These are phyloP conservation scores for Lineolata rhizophorae DNA, from an alignment of 495 filamentous ascomycete genomes.

Conservation along the genomic window DNA sequence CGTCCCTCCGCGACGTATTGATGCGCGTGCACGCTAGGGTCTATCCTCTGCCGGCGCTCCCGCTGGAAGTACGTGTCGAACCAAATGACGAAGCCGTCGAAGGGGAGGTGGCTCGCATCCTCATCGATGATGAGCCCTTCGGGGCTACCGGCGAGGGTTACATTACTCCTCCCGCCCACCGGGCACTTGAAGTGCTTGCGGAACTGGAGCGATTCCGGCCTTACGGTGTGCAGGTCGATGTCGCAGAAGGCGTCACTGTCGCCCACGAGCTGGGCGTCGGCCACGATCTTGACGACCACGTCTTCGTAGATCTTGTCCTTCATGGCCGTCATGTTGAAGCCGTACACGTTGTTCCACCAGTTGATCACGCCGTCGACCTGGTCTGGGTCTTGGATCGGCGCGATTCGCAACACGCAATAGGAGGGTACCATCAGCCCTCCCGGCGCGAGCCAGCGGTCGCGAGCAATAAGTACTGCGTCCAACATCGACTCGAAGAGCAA, in stretches of 20 bases:
- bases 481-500: conserved; percentile 90
- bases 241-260: conserved; percentile 29
- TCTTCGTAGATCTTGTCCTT: conserved; percentile 27
- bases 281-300: conserved; percentile 28
- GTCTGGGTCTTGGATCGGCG: conserved; percentile 68
- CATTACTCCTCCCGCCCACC: no score
- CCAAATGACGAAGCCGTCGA: conserved; percentile 41
- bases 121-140: no score
- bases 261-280: conserved; percentile 22
- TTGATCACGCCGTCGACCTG: conserved; percentile 23
- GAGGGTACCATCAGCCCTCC: conserved; percentile 76
- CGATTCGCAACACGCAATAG: conserved; percentile 68
- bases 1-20: conserved; percentile 9
- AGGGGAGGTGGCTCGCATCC: no score
- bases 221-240: conserved; percentile 33
- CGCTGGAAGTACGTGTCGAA: conserved; percentile 44
- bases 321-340: conserved; percentile 16
- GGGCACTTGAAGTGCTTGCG: no score
- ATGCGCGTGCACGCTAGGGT: no score
- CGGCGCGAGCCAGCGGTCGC: conserved; percentile 60
- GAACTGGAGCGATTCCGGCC: conserved; percentile 34
- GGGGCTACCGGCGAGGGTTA: no score
- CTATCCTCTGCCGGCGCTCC: no score
- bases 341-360: conserved; percentile 17
- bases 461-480: conserved; percentile 73